Evolutionary conservation across 805 yeast species (phyloP).

Genomic region (Wickerhamomyces bisporus): DNA sequence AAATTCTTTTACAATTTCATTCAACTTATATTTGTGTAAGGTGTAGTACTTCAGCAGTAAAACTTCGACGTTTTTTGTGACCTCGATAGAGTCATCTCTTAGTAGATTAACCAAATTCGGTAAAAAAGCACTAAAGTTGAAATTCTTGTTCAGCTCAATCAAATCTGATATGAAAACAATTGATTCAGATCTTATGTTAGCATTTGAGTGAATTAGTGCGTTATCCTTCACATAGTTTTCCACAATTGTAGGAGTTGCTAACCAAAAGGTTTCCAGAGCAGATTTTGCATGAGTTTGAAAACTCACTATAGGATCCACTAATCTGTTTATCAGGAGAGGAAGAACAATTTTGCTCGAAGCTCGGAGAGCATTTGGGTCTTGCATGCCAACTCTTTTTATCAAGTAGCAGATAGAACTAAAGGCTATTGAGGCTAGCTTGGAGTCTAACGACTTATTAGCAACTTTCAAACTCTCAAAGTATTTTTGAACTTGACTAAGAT

Average conservation of each 20-base stretch:
- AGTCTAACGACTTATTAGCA: slow-evolving; percentile 37
- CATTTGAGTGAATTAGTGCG: slow-evolving; percentile 37
- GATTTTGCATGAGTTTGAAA: slow-evolving; percentile 41
- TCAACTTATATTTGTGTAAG: slow-evolving; percentile 12
- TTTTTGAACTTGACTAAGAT: slow-evolving; percentile 41
- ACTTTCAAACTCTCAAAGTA: slow-evolving; percentile 45
- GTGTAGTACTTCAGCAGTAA: slow-evolving; percentile 21
- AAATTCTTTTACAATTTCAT: slow-evolving; percentile 17
- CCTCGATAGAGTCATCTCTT: slow-evolving; percentile 22
- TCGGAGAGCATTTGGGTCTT: slow-evolving; percentile 41
- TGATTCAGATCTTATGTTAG: slow-evolving; percentile 36
- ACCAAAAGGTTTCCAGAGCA: slow-evolving; percentile 51
- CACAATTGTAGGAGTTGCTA: slow-evolving; percentile 43
- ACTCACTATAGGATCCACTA: slow-evolving; percentile 36
- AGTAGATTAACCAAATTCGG: slow-evolving; percentile 22
- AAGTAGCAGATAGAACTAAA: slow-evolving; percentile 52
- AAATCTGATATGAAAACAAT: slow-evolving; percentile 41
- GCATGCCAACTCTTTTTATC: slow-evolving; percentile 53
- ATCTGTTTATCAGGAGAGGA: slow-evolving; percentile 45
- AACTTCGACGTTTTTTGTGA: slow-evolving; percentile 22
- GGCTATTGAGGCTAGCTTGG: slow-evolving; percentile 34
- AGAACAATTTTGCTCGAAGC: slow-evolving; percentile 39
- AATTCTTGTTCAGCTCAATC: slow-evolving; percentile 30
- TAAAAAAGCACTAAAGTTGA: slow-evolving; percentile 26
- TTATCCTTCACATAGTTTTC: slow-evolving; percentile 39